Base-by-base conservation (phyloP, 257 asterid genomes). In the Mitragyna speciosa region DNA sequence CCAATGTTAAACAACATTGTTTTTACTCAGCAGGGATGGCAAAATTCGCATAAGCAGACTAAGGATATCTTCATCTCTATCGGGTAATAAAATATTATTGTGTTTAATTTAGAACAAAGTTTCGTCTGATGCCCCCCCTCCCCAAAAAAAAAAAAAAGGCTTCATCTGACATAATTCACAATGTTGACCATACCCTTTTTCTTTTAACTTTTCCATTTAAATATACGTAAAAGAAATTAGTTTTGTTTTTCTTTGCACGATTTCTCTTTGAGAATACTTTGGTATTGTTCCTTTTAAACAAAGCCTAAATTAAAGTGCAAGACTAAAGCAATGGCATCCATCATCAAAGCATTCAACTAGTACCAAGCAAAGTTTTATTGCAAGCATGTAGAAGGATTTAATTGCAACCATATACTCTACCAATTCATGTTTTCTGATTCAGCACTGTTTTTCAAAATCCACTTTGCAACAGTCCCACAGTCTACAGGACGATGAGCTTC, bases 391-490 rank as follows among this genome's bases (percentile, higher is more conserved):
- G 59, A 73, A 17, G 1, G 41, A 19, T 54, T 26, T 49, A 75
- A 68, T 22, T 2, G 66, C 76, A 31, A 73, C 64, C 28, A 74
- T 78, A 78, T 45, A 73, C 51, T 28, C 19, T 89, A 96, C 99
- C 99, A 96, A 83, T 96, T 96, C 99, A 96, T 96, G 91, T 96
- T 96, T 84, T 96, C 98, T 19, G 99, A 96, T 84, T 96, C 99
- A 5, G 99, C 99, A 83, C 97, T 89, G 88, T 96, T 96, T 81
- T 96, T 96, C 90, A 96, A 83, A 80, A 91, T 87, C 99, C 99
- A 96, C 82, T 90, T 94, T 24, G 94, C 88, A 78, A 96, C 99
- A 58, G 97, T 96, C 72, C 85, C 97, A 73, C 99, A 96, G 86
- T 91, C 96, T 84, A 96, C 99, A 0, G 99, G 99, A 39, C 99